Evolutionary conservation across 2,329 filamentous ascomycete genomes (phyloP).

Genomic region (Blumeria hordei): DNA sequence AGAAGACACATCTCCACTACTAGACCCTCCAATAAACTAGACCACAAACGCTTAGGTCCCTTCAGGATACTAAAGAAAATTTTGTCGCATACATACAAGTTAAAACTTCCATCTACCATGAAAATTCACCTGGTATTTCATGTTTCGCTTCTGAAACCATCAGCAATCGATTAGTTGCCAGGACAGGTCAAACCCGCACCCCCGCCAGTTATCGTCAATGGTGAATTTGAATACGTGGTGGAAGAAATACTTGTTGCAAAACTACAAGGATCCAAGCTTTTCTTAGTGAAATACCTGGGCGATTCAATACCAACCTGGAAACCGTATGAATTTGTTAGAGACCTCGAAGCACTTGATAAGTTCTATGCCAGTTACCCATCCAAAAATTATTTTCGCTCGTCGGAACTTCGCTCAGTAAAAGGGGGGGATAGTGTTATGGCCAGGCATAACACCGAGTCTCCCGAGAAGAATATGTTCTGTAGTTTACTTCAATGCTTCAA

Average conservation of each 20-base stretch:
- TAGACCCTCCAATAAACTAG: neutral
- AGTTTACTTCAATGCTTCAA: neutral
- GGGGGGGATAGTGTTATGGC: neutral
- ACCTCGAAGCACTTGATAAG: neutral
- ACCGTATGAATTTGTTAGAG: neutral
- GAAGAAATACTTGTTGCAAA: too few species aligned
- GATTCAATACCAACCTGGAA: neutral
- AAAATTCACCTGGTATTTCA: slow-evolving; percentile 1
- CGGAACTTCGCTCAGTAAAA: neutral
- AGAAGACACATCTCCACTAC: neutral
- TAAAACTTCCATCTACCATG: neutral
- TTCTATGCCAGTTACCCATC: neutral
- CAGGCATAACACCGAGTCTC: too few species aligned
- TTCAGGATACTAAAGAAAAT: slow-evolving; percentile 1
- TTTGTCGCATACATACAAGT: neutral
- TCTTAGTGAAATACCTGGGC: neutral
- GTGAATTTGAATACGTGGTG: neutral
- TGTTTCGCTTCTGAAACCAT: slow-evolving; percentile 1
- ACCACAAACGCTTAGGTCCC: neutral
- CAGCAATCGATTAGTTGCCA: neutral
- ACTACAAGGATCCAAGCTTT: neutral
- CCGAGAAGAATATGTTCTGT: neutral
- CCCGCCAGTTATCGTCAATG: neutral
- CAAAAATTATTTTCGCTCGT: neutral
- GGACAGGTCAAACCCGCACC: neutral